phyloP scores from a whole-genome alignment of 139 green algal genomes.

The Mychonastes homosphaera region DNA sequence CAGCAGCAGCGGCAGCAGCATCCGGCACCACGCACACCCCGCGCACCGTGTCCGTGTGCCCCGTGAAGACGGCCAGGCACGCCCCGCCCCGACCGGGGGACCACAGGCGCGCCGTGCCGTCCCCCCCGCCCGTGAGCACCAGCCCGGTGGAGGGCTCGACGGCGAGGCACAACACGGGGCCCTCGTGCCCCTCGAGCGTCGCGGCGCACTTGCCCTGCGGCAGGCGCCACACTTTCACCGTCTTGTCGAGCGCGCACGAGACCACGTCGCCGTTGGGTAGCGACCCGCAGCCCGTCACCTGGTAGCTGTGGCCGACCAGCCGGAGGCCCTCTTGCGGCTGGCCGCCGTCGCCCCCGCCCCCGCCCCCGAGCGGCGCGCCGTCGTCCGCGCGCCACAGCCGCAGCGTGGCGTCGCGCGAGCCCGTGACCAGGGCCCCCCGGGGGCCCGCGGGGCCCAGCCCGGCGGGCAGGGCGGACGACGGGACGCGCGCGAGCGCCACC shows the following conservation, averaged over 20 bases:
- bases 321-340: no score
- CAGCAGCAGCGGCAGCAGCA: background rate
- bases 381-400: no score
- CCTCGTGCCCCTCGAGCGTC: constrained; percentile 61
- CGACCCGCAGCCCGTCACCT: no score
- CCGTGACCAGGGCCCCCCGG: no score
- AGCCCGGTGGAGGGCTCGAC: constrained; percentile 45
- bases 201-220: constrained; percentile 16
- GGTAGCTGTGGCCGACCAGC: no score
- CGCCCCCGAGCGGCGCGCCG: no score
- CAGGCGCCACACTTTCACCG: constrained; percentile 56
- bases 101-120: constrained; percentile 45
- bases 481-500: background rate
- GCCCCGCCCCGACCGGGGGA: constrained; percentile 6
- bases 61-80: constrained; percentile 53
- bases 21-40: background rate
- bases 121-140: constrained; percentile 64
- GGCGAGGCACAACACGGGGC: constrained; percentile 58
- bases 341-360: no score
- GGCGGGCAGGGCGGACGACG: background rate
- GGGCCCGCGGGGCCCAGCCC: no score
- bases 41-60: constrained; percentile 71
- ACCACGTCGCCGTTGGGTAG: no score
- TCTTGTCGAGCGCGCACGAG: no score
- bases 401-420: no score